phyloP scores from a whole-genome alignment of 345 rosid species.

The Limnanthes douglasii region DNA sequence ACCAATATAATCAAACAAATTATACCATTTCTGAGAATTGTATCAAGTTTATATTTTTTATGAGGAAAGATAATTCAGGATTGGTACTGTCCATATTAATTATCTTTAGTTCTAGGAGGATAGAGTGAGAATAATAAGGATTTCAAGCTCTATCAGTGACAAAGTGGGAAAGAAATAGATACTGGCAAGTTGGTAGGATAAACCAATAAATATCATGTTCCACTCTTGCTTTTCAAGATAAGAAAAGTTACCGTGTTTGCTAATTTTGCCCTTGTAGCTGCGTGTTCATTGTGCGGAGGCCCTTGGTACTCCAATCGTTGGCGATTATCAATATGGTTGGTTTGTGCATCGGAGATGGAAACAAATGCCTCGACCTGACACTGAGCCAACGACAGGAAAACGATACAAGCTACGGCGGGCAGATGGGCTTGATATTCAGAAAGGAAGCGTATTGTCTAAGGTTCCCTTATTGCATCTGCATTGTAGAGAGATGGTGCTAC shows the following conservation, averaged over 20 bases:
- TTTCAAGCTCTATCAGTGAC: too few species aligned
- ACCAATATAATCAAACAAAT: too few species aligned
- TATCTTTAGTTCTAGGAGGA: too few species aligned
- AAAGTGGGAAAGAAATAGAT: too few species aligned
- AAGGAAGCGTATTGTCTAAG: slow-evolving; percentile 84
- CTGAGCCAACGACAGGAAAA: slow-evolving; percentile 51
- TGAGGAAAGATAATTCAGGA: too few species aligned
- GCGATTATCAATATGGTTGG: slow-evolving; percentile 93
- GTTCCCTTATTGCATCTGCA: slow-evolving; percentile 85
- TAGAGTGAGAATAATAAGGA: too few species aligned
- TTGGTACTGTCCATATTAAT: too few species aligned
- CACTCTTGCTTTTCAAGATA: too few species aligned
- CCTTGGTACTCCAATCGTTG: slow-evolving; percentile 85
- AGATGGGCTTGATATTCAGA: slow-evolving; percentile 70
- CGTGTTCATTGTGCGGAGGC: slow-evolving; percentile 97
- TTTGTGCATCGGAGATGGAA: slow-evolving; percentile 75
- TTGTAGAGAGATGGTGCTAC: slow-evolving; percentile 74
- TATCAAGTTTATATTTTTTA: slow-evolving; percentile 3
- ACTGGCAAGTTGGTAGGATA: too few species aligned
- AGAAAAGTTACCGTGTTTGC: too few species aligned
- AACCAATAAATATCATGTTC: too few species aligned
- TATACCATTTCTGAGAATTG: neutral
- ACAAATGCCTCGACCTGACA: slow-evolving; percentile 57
- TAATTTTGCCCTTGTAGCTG: slow-evolving; percentile 33
- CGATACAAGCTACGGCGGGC: slow-evolving; percentile 78